These are phyloP conservation scores for Daldinia concentrica DNA, from an alignment of 495 filamentous ascomycete genomes.

Conservation along the genomic window DNA sequence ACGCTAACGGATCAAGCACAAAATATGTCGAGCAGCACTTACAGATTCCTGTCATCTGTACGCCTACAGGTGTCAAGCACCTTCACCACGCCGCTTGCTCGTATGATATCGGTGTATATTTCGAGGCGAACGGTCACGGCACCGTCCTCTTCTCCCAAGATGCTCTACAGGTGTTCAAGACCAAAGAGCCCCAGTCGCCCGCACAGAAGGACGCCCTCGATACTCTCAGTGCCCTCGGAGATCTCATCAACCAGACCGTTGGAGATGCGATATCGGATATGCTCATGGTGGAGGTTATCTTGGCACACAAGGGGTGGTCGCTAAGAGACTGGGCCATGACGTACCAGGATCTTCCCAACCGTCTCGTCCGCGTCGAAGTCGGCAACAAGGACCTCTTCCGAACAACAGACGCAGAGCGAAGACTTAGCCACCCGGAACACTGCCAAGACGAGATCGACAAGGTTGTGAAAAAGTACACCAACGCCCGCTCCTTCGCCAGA, in stretches of 20 bases:
- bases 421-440: slow-evolving; percentile 78
- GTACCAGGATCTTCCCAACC: slow-evolving; percentile 94
- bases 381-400: slow-evolving; percentile 85
- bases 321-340: slow-evolving; percentile 91
- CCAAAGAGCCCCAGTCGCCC: slow-evolving; percentile 84
- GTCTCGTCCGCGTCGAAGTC: slow-evolving; percentile 92
- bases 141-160: slow-evolving; percentile 92
- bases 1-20: slow-evolving; percentile 96
- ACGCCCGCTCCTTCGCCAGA: slow-evolving; percentile 88
- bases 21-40: slow-evolving; percentile 88
- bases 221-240: slow-evolving; percentile 79
- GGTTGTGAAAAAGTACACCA: slow-evolving; percentile 87
- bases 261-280: slow-evolving; percentile 96
- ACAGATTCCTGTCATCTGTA: slow-evolving; percentile 90
- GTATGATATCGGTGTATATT: slow-evolving; percentile 96
- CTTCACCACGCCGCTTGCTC: slow-evolving; percentile 92
- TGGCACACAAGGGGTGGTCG: slow-evolving; percentile 93
- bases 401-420: slow-evolving; percentile 90
- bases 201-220: slow-evolving; percentile 87
- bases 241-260: slow-evolving; percentile 97
- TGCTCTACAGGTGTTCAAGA: slow-evolving; percentile 78
- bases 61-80: slow-evolving; percentile 94
- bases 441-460: slow-evolving; percentile 87
- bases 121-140: slow-evolving; percentile 97
- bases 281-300: slow-evolving; percentile 93